Evolutionary conservation across 108 stramenopile species (phyloP).

Genomic region (Discostella stelligeroides): DNA sequence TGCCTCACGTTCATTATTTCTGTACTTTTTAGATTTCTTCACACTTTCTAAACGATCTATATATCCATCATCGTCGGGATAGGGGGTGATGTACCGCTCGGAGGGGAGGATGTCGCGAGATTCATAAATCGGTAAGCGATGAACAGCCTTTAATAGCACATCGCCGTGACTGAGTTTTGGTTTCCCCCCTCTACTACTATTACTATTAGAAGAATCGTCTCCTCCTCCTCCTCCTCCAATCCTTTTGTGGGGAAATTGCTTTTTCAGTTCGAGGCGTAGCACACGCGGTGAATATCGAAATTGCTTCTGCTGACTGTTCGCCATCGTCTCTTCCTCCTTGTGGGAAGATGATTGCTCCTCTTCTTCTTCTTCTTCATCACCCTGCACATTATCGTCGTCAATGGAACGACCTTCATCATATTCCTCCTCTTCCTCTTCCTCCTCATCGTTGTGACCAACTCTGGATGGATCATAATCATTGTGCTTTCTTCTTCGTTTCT

Average conservation of each 20-base stretch:
- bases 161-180: not conserved
- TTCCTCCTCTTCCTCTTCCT: no score
- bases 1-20: conserved; percentile 29
- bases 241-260: not conserved
- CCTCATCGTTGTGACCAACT: no score
- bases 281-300: not conserved
- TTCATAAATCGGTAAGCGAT: conserved; percentile 17
- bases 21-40: conserved; percentile 40
- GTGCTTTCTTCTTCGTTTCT: no score
- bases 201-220: no score
- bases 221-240: not conserved
- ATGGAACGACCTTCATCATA: not conserved
- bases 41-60: conserved; percentile 14
- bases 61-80: conserved; percentile 36
- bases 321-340: no score
- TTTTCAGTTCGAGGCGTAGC: not conserved
- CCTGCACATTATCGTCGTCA: not conserved
- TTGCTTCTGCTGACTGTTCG: not conserved
- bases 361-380: not conserved
- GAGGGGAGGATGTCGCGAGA: conserved; percentile 10
- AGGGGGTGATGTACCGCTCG: conserved; percentile 28
- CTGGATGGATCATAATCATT: no score
- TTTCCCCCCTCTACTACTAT: not conserved
- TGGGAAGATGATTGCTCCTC: not conserved
- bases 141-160: conserved; percentile 3